phyloP scores from a whole-genome alignment of 768 basidiomycete species.

The Russula sp. region DNA sequence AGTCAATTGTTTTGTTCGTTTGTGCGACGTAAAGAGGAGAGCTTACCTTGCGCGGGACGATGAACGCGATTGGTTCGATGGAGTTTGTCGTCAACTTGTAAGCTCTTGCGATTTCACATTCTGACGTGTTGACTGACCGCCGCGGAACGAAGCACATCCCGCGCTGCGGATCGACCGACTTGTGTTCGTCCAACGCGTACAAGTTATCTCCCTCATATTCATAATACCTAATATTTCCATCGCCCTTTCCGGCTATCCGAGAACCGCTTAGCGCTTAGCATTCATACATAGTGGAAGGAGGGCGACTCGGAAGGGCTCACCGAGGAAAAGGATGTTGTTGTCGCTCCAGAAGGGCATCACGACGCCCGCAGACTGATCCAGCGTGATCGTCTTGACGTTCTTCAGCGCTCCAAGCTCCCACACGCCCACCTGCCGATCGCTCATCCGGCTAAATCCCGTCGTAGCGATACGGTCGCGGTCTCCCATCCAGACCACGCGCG shows the following conservation, averaged over 20 bases:
- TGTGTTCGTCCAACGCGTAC: conserved; percentile 75
- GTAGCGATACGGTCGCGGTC: conserved; percentile 38
- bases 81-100: conserved; percentile 76
- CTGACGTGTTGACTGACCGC: conserved; percentile 79
- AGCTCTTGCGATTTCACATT: conserved; percentile 93
- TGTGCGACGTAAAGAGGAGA: not conserved
- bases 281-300: not conserved
- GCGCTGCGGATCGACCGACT: conserved; percentile 88
- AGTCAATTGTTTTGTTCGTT: not conserved
- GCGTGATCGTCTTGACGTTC: conserved; percentile 69
- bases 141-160: conserved; percentile 97
- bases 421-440: conserved; percentile 83
- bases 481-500: conserved; percentile 88
- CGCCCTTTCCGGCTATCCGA: conserved; percentile 47
- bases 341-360: conserved; percentile 98
- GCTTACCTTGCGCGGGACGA: conserved; percentile 86
- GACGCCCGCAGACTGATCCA: conserved; percentile 92
- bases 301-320: conserved; percentile 37
- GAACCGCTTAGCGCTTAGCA: not conserved
- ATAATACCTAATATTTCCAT: conserved; percentile 94
- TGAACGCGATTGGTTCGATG: conserved; percentile 91
- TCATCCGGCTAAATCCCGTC: conserved; percentile 96
- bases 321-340: conserved; percentile 86
- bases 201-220: conserved; percentile 90
- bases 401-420: conserved; percentile 83